Conservation (phyloP, 345 rosid species). For the Sonneratia alba region DNA sequence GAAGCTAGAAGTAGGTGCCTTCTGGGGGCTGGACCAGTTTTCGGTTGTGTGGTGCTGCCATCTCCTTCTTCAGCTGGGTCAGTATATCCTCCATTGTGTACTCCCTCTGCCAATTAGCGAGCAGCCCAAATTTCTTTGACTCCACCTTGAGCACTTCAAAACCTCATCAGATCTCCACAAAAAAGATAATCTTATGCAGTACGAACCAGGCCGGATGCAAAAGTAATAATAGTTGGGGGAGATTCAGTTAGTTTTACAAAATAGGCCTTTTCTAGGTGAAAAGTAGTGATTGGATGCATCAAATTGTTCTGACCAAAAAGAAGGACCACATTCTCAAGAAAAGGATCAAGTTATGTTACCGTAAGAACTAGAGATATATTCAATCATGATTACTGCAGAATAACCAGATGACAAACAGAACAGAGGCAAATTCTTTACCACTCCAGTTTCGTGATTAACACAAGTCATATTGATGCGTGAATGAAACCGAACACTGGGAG, state of each 20-base stretch:
- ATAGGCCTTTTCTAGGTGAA: too few relatives aligned
- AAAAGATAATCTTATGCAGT: background rate
- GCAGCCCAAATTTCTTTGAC: constrained; percentile 59
- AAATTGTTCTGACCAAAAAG: too few relatives aligned
- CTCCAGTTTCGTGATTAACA: constrained; percentile 63
- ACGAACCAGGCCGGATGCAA: background rate
- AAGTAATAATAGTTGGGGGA: too few relatives aligned
- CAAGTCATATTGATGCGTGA: constrained; percentile 68
- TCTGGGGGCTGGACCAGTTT: constrained; percentile 76
- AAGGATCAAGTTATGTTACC: background rate
- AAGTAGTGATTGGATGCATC: too few relatives aligned
- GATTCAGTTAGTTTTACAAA: too few relatives aligned
- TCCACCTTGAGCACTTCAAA: constrained; percentile 39
- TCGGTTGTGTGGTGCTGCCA: constrained; percentile 67
- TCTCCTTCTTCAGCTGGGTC: constrained; percentile 68
- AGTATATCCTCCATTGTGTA: constrained; percentile 64
- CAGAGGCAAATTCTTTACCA: constrained; percentile 27
- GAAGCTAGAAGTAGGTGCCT: constrained; percentile 27
- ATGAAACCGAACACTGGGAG: constrained; percentile 67
- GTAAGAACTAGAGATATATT: background rate
- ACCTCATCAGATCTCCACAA: constrained; percentile 1
- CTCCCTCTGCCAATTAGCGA: constrained; percentile 66
- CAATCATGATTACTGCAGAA: background rate
- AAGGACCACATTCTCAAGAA: background rate
- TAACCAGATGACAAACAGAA: background rate